These are phyloP conservation scores for Strobilomyces confusus DNA, from an alignment of 768 basidiomycete species.

Conservation along the genomic window DNA sequence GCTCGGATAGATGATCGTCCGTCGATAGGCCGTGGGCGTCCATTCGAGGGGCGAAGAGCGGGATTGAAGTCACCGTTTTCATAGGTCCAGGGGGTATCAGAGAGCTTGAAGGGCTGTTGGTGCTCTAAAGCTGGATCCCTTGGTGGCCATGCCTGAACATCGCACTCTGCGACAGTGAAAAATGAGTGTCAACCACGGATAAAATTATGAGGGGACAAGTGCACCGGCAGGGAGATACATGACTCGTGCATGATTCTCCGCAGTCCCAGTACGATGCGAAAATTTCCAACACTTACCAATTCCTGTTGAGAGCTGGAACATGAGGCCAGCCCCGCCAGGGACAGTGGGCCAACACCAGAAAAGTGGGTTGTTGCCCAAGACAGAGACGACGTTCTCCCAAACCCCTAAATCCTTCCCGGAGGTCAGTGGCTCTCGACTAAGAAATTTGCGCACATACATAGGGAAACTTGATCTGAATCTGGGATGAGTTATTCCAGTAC, in stretches of 20 bases:
- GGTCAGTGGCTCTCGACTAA: slow-evolving; percentile 7
- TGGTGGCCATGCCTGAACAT: slow-evolving; percentile 65
- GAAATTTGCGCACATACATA: slow-evolving; percentile 55
- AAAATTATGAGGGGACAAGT: not conserved
- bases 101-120: slow-evolving; percentile 44
- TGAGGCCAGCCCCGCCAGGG: slow-evolving; percentile 68
- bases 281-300: slow-evolving; percentile 72
- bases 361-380: slow-evolving; percentile 71
- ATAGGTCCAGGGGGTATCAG: slow-evolving; percentile 81
- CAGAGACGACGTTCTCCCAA: slow-evolving; percentile 65
- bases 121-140: slow-evolving; percentile 47
- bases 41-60: slow-evolving; percentile 59
- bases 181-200: slow-evolving; percentile 10
- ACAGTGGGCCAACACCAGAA: slow-evolving; percentile 83
- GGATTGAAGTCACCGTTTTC: slow-evolving; percentile 78
- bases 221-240: slow-evolving; percentile 1
- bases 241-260: slow-evolving; percentile 5
- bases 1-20: slow-evolving; percentile 28
- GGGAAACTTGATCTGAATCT: slow-evolving; percentile 76
- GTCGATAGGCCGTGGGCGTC: slow-evolving; percentile 30
- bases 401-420: slow-evolving; percentile 68
- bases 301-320: slow-evolving; percentile 64
- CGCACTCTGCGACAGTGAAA: slow-evolving; percentile 28
- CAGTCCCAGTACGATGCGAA: slow-evolving; percentile 16
- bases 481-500: slow-evolving; percentile 1